phyloP scores from a whole-genome alignment of 352 stramenopile genomes.

The Phytopythium mirpurense region DNA sequence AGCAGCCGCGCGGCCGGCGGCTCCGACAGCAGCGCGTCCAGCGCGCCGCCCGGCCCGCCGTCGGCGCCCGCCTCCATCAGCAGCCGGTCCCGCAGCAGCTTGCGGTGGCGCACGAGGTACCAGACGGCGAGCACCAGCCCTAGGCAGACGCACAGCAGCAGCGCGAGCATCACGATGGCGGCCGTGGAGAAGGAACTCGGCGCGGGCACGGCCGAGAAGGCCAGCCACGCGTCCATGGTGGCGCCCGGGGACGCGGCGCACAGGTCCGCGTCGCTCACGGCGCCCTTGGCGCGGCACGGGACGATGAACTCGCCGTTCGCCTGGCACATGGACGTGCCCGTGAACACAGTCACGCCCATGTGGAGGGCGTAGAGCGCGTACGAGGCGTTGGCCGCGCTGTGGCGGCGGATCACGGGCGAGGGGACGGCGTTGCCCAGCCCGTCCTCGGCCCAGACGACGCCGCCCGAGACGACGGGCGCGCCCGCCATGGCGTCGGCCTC shows the following conservation, averaged over 20 bases:
- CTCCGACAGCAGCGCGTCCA: constrained; percentile 6
- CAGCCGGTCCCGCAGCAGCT: constrained; percentile 18
- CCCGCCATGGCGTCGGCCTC: constrained; percentile 22
- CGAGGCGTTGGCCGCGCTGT: constrained; percentile 20
- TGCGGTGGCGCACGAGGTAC: constrained; percentile 42
- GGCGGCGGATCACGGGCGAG: constrained; percentile 42
- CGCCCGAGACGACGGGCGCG: constrained; percentile 17
- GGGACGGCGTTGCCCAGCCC: constrained; percentile 41
- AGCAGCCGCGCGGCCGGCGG: constrained; percentile 5
- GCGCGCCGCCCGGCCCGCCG: constrained; percentile 4
- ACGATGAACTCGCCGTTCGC: constrained; percentile 55
- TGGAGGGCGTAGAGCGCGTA: constrained; percentile 57
- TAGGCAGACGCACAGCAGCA: constrained; percentile 32
- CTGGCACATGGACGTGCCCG: constrained; percentile 40
- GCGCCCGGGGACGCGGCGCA: constrained; percentile 26
- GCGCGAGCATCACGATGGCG: constrained; percentile 39
- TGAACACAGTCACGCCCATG: constrained; percentile 34
- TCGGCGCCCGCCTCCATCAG: constrained; percentile 3
- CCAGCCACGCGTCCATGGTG: constrained; percentile 59
- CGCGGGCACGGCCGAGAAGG: constrained; percentile 24
- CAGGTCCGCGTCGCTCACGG: constrained; percentile 33
- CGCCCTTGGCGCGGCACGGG: constrained; percentile 46
- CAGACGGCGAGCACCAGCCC: constrained; percentile 33
- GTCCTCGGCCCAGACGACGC: constrained; percentile 62
- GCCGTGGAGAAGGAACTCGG: constrained; percentile 45